Conservation (phyloP, 2,329 filamentous ascomycete species). For the Hymenoscyphus fraxineus region DNA sequence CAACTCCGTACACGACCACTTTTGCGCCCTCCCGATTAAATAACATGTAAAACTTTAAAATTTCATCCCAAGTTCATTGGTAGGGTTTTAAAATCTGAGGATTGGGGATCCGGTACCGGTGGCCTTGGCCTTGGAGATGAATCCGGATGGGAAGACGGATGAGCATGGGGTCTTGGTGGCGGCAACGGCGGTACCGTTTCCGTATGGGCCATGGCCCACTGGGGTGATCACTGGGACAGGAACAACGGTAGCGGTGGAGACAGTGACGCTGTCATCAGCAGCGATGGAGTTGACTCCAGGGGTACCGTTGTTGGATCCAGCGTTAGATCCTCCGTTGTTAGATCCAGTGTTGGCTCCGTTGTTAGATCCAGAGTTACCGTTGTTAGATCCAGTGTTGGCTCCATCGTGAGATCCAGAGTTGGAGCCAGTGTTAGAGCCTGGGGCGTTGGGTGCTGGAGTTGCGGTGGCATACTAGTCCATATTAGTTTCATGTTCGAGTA, state of each 20-base stretch:
- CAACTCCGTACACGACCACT: neutral
- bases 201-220: constrained; percentile 24
- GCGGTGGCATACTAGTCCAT: constrained; percentile 4
- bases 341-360: too few relatives aligned
- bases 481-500: neutral
- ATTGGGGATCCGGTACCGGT: constrained; percentile 17
- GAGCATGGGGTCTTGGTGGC: constrained; percentile 23
- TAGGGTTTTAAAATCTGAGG: neutral
- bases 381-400: too few relatives aligned
- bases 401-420: too few relatives aligned
- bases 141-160: constrained; percentile 28
- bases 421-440: too few relatives aligned
- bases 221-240: constrained; percentile 23
- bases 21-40: neutral
- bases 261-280: constrained; percentile 15
- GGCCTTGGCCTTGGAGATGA: constrained; percentile 25
- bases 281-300: constrained; percentile 9
- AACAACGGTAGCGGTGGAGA: constrained; percentile 29
- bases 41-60: neutral
- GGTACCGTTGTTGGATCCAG: constrained; percentile 3
- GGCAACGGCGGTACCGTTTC: constrained; percentile 26
- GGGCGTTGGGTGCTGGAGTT: neutral
- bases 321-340: neutral
- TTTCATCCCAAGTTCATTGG: neutral
- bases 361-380: too few relatives aligned